A percentile compares a stretch with the other conserved stretches of the same genome.
Evolutionary conservation across 192 early-diverging fungal genomes (phyloP).

Genomic region (Geranomyces michiganensis): DNA sequence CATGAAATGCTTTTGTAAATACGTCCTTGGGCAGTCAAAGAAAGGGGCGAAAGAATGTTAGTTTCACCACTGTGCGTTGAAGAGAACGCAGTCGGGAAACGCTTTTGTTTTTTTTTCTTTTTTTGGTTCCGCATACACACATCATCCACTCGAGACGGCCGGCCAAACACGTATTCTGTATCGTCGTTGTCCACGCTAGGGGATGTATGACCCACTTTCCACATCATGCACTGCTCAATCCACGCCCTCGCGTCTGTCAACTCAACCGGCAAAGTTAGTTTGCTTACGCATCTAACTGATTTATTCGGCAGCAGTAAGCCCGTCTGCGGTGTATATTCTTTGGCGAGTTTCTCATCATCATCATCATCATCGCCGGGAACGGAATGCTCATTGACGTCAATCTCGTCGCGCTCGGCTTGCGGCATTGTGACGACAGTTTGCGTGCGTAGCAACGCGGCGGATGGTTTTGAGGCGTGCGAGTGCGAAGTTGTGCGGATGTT

Average conservation of each 20-base stretch:
- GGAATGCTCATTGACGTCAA: too few relatives aligned
- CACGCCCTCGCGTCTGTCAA: constrained; percentile 1
- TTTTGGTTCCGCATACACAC: background rate
- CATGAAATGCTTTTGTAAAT: background rate
- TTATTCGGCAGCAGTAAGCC: too few relatives aligned
- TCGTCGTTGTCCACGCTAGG: background rate
- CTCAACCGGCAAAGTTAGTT: background rate
- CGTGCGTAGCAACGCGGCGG: background rate
- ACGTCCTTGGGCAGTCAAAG: background rate
- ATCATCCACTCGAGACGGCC: constrained; percentile 1
- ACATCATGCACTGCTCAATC: background rate
- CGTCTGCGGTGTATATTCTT: too few relatives aligned
- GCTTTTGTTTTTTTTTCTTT: background rate
- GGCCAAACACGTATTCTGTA: background rate
- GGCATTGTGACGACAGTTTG: background rate
- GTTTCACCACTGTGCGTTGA: too few relatives aligned
- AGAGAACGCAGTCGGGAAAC: too few relatives aligned
- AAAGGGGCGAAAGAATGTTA: too few relatives aligned
- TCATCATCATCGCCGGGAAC: too few relatives aligned
- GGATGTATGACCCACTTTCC: background rate
- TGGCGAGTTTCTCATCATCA: too few relatives aligned
- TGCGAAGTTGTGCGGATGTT: background rate
- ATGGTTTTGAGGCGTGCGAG: background rate
- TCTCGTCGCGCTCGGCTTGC: background rate
- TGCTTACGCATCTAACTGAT: background rate